These are phyloP conservation scores for Orbilia blumenaviensis DNA, from an alignment of 2,329 filamentous ascomycete genomes.

Conservation along the genomic window DNA sequence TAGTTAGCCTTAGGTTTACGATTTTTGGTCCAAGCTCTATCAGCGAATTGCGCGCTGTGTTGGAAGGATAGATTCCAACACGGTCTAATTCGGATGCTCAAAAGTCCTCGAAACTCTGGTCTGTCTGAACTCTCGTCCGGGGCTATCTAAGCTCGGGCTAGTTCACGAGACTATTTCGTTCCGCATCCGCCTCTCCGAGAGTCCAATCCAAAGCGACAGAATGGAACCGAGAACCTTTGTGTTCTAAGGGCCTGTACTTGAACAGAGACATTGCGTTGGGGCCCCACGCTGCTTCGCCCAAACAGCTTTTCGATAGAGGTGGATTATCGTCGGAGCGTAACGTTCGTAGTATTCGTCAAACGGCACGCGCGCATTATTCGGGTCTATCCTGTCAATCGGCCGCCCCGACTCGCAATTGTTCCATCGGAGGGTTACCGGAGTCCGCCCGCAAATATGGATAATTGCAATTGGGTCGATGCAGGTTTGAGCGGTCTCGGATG, in stretches of 20 bases:
- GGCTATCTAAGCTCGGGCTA: no score
- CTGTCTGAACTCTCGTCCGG: no score
- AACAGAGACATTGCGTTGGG: no score
- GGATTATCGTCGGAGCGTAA: not conserved
- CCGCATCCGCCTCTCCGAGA: not conserved
- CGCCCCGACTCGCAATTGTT: not conserved
- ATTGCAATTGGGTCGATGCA: not conserved
- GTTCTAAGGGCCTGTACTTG: no score
- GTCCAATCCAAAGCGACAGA: not conserved
- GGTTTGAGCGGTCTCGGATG: constrained; percentile 7
- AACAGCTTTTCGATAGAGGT: no score
- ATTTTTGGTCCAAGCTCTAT: no score
- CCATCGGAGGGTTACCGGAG: not conserved
- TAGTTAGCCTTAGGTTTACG: no score
- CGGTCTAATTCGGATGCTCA: no score
- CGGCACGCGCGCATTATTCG: not conserved
- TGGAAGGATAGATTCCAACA: not conserved
- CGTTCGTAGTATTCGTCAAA: not conserved
- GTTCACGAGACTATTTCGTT: no score
- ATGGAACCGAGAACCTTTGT: not conserved
- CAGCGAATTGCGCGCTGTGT: not conserved
- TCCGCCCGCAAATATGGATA: not conserved
- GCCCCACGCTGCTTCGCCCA: no score
- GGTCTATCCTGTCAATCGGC: not conserved
- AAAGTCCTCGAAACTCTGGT: no score